Base-by-base conservation (phyloP, 768 basidiomycete species). In the Zangia roseola region DNA sequence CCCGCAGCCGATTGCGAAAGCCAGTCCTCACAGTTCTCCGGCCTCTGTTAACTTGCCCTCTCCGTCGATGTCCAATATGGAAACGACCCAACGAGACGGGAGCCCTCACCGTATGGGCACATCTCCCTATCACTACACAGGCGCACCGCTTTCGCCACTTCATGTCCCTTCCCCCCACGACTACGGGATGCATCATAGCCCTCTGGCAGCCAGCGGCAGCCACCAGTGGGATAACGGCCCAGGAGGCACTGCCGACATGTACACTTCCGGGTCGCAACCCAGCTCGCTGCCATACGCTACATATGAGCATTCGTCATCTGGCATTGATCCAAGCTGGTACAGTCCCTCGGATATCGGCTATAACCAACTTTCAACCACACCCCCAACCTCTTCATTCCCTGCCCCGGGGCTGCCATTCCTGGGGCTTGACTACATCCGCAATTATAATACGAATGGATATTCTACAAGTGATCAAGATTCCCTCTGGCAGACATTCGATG, bases 361-460 rank as follows among this genome's bases (percentile, higher is more conserved):
- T 65, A 44, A 68, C 42, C 75, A 75, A 5, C 69, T 79, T 26
- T 82, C 82, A 6, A 78, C 76, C 10, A 80, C 82, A 10, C 79
- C 84, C 3, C 79, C 84, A 12, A 78, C 76, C 6, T 67, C 85
- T n/a, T 74, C 77, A 5, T 90, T 90, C 63, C 73, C 83, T 53
- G 81, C 81, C 9, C 75, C 83, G 20, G 88, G 88, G 33, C 73
- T 91, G n/a, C 91, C 89, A 1, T 93, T 92, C 74, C 78, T 82
- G 25, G 91, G 89, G 10, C 74, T 92, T 26, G 91, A 93, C 57
- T 93, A 81, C 58, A 84, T 93, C 60, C 81, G 86, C 57, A 91
- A 89, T 59, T 91, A 86, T 62, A 75, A 74, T 56, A 76, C 81
- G 43, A 76, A 77, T 5, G 65, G 69, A 35, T 68, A 65, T 53